Evolutionary conservation across 768 basidiomycete genomes (phyloP).

Genomic region (Lepiota brunneoincarnata): DNA sequence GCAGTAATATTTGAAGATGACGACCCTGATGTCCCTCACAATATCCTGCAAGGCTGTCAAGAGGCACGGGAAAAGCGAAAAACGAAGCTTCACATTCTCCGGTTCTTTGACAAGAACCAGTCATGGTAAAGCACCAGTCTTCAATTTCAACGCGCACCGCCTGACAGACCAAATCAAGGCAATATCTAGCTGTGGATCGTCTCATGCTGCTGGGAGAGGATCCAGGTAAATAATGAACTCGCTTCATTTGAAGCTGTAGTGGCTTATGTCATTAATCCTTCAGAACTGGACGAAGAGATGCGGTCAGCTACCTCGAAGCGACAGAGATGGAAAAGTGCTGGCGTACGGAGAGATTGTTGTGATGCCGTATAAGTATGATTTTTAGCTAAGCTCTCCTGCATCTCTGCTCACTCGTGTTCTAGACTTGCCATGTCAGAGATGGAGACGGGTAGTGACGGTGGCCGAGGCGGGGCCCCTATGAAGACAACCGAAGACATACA

Average conservation of each 20-base stretch:
- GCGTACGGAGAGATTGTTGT: slow-evolving; percentile 52
- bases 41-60: slow-evolving; percentile 28
- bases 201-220: slow-evolving; percentile 71
- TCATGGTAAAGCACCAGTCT: slow-evolving; percentile 49
- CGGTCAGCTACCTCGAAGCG: slow-evolving; percentile 45
- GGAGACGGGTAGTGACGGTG: slow-evolving; percentile 21
- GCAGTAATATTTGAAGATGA: slow-evolving; percentile 71
- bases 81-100: slow-evolving; percentile 59
- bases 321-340: slow-evolving; percentile 60
- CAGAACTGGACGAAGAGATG: slow-evolving; percentile 67
- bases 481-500: no score
- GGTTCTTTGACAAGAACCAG: slow-evolving; percentile 69
- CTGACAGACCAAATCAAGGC: slow-evolving; percentile 38
- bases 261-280: background rate
- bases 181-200: slow-evolving; percentile 53
- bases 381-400: background rate
- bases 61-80: slow-evolving; percentile 33
- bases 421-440: slow-evolving; percentile 23
- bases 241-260: background rate
- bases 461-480: background rate
- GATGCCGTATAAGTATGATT: slow-evolving; percentile 59
- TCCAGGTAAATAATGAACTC: slow-evolving; percentile 43
- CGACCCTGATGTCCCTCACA: slow-evolving; percentile 52
- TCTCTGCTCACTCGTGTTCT: background rate
- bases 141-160: background rate